A percentile compares a stretch with the other conserved stretches of the same genome.
phyloP scores from a whole-genome alignment of 2,329 filamentous ascomycete species.

The Cladosporium sp. region DNA sequence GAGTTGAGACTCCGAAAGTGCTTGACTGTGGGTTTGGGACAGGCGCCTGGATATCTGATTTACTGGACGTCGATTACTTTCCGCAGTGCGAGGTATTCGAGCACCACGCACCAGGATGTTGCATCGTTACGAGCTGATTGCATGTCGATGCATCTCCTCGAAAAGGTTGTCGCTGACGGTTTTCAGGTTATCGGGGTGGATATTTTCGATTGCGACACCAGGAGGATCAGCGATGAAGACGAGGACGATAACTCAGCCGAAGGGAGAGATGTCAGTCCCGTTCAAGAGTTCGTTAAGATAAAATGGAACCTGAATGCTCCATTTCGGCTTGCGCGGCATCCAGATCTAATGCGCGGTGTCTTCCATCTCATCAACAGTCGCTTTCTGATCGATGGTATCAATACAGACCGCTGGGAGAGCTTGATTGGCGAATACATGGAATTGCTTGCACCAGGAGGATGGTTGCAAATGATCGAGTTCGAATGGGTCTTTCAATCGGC shows the following conservation, averaged over 20 bases:
- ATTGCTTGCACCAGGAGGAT: not conserved
- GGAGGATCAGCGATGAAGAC: not conserved
- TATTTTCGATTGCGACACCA: not conserved
- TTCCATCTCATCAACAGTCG: constrained; percentile 11
- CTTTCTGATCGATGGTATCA: not conserved
- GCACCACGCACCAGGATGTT: not conserved
- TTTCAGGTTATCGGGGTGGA: not conserved
- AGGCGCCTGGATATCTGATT: not conserved
- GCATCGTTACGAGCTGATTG: not conserved
- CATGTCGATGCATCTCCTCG: not conserved
- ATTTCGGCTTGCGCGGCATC: not conserved
- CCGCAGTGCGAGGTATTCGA: not conserved
- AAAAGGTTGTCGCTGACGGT: not conserved
- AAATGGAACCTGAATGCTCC: not conserved
- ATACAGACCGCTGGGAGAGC: not conserved
- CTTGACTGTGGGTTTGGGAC: constrained; percentile 4
- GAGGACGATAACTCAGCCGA: not conserved
- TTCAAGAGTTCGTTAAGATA: not conserved
- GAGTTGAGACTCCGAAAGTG: not conserved
- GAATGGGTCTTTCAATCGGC: not conserved
- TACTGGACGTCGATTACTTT: not conserved
- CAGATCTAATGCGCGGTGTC: not conserved
- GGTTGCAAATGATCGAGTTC: constrained; percentile 3
- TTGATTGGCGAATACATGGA: not conserved
- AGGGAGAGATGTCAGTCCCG: not conserved